Evolutionary conservation across 2,329 filamentous ascomycete species (phyloP), one percentile per base, ranked within the genome.

Genomic region (Capronia coronata): DNA sequence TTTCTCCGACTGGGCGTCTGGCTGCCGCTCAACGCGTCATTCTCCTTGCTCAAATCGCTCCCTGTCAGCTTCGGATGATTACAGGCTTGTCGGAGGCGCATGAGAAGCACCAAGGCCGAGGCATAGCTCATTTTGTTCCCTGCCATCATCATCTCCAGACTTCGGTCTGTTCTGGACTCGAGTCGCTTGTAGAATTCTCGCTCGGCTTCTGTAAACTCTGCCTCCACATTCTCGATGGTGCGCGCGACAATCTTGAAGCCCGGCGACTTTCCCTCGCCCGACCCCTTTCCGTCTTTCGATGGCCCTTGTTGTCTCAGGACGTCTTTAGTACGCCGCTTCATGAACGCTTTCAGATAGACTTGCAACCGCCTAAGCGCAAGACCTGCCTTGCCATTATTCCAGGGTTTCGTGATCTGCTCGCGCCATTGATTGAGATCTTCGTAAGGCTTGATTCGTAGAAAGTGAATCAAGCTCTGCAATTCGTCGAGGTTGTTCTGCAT

Each of bases 401-500:
- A 80, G 0, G 93, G 93, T 38, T 78, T 73, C 46, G 89, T 90
- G 52, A 98, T 98, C 50, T 94, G 84, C 13, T 90, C 85, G 59
- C 91, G 90, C 91, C 93, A 98, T 52, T 85, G 81, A 8, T 79
- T 77, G 16, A 96, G 73, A 48, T 96, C 83, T 62, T 94, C 84
- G 63, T 93, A 97, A 0, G 93, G 93, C 59, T 86, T 85, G 64
- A 98, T 95, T 13, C 87, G 83, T 30, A 98, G 75, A 67, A 98
- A 98, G 54, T 84, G 87, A 65, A 98, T 87, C 46, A 98, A 72
- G 59, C 88, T 94, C 64, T 98, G 93, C 44, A 98, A 73, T 67
- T 98, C 93, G 58, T 98, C 93, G 4, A 98, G 78, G 61, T 95
- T 97, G 69, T 98, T 98, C 65, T 98, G 93, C 84, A 98, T 89